Evolutionary conservation across 2,329 filamentous ascomycete species (phyloP), one percentile per base, ranked within the genome.

Genomic region (Penicillium sp.): DNA sequence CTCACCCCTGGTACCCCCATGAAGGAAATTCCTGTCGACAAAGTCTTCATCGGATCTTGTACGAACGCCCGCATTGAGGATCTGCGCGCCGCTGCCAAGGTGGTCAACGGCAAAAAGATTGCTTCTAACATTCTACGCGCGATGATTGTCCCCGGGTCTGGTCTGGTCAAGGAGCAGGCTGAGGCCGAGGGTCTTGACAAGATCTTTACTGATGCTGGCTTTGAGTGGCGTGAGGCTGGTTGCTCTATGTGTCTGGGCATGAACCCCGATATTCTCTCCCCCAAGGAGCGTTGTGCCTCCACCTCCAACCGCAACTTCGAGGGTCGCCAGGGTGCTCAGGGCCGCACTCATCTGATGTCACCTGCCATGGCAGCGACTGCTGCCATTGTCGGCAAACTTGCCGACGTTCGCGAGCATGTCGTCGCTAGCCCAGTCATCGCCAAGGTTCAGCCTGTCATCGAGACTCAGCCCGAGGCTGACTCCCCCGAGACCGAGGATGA

Each of bases 171-270:
- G 81, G 84, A 86, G 55, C 88, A 91, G 73, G 94, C 94, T 6
- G 93, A 99, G 75, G 79, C 83, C 2, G 94, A 97, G 74, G 93
- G 93, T 48, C 85, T 99, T 4, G 90, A 97, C 76, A 90, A 91
- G 79, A 88, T 96, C 69, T 97, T 99, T 74, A 69, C 78, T 8
- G 90, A 95, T 56, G 92, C 94, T 45, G 94, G 94, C 7, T 97
- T 97, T 62, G 93, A 97, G 73, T 97, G 93, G 93, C 85, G 94
- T 70, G 94, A 99, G 78, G 94, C 94, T 61, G 94, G 94, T 45
- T 99, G 94, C 83, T 95, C 90, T 58, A 99, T 99, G 94, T 97
- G 94, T 71, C 82, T 99, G 50, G 94, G 94, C 71, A 99, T 99
- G 93, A 99, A 99, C 79, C 93, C 94, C 0, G 94, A 99, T 72